Evolutionary conservation across 306 rosid genomes (phyloP).

Genomic region (Dryas alaskensis): DNA sequence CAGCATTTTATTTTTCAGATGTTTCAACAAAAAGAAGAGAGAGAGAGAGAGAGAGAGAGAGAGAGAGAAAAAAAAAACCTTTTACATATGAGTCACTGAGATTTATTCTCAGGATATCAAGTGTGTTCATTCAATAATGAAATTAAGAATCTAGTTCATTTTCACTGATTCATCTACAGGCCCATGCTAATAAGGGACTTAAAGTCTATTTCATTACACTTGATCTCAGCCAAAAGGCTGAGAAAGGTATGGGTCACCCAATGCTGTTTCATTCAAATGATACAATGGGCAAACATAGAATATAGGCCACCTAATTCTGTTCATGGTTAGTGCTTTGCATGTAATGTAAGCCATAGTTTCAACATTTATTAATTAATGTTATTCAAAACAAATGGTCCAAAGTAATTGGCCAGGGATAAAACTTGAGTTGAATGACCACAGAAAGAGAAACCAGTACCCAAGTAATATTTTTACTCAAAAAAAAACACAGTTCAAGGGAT

Average conservation of each 20-base stretch:
- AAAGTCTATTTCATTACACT: neutral
- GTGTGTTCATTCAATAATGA: neutral
- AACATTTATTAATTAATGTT: neutral
- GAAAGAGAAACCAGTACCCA: neutral
- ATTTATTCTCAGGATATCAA: neutral
- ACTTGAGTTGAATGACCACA: constrained; percentile 5
- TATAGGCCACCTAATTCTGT: neutral
- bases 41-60: neutral
- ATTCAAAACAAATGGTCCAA: neutral
- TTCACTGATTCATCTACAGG: neutral
- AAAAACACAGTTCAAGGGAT: neutral
- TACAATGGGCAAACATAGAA: neutral
- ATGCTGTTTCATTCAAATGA: neutral
- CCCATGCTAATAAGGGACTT: neutral
- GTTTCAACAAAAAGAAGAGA: neutral
- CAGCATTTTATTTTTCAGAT: neutral
- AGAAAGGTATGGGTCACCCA: too few species aligned
- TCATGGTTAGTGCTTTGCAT: neutral
- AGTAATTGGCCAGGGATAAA: neutral
- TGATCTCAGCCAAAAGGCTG: too few species aligned
- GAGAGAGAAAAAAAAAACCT: neutral
- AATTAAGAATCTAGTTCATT: neutral
- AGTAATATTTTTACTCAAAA: neutral
- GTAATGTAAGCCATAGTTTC: neutral
- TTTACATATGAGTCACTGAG: neutral